A percentile compares a stretch with the other conserved stretches of the same genome.
These are phyloP conservation scores for Oxyria digyna DNA, from an alignment of 148 eudicot genomes.

Conservation along the genomic window DNA sequence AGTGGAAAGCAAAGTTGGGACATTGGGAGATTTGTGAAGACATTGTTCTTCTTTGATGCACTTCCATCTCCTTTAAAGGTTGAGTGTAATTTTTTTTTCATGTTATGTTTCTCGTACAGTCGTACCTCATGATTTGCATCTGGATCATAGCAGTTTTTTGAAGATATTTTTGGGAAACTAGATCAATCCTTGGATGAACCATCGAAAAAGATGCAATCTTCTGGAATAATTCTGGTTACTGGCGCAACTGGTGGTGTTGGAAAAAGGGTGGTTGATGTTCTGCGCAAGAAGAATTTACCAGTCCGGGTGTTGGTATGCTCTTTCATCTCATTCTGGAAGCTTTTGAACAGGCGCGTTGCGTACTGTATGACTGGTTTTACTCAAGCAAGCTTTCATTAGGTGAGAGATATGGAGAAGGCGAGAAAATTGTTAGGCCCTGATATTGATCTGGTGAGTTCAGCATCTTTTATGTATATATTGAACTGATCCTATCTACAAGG, in stretches of 20 bases:
- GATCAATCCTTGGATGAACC: conserved; percentile 54
- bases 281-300: conserved; percentile 61
- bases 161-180: conserved; percentile 53
- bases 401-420: conserved; percentile 92
- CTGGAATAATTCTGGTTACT: conserved; percentile 67
- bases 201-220: conserved; percentile 52
- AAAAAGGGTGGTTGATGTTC: conserved; percentile 76
- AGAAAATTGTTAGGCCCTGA: conserved; percentile 82
- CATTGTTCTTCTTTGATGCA: conserved; percentile 85
- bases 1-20: conserved; percentile 87
- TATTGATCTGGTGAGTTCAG: conserved; percentile 61
- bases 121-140: not conserved
- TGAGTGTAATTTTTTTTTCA: conserved; percentile 10
- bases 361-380: not conserved
- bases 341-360: not conserved
- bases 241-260: conserved; percentile 99
- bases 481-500: no score
- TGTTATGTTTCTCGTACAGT: not conserved
- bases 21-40: conserved; percentile 73
- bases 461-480: not conserved
- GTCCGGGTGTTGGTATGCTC: conserved; percentile 66
- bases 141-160: conserved; percentile 45
- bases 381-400: conserved; percentile 33
- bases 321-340: conserved; percentile 3
- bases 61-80: conserved; percentile 92